Evolutionary conservation across 805 yeast species (phyloP).

Genomic region (Diddensiella santjacobensis): DNA sequence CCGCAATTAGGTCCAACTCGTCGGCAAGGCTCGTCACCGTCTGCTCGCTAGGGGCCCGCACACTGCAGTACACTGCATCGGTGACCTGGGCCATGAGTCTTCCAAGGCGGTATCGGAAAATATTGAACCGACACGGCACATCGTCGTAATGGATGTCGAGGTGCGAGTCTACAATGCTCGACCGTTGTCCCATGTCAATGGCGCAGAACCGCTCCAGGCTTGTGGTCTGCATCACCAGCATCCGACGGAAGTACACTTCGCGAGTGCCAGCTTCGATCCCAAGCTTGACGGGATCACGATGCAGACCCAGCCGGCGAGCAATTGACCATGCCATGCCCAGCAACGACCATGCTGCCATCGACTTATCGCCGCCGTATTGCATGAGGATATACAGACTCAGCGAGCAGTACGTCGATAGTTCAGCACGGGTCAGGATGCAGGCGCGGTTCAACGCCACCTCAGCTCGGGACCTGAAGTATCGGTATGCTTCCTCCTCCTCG

Average conservation of each 20-base stretch:
- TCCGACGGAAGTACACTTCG: neutral
- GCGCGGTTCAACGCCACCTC: neutral
- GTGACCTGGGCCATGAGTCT: neutral
- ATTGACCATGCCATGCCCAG: slow-evolving; percentile 16
- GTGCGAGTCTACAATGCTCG: neutral
- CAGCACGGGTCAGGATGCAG: neutral
- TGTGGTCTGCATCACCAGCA: neutral
- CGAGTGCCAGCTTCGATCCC: neutral
- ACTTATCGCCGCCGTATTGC: neutral
- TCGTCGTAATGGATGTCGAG: neutral
- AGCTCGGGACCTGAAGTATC: neutral
- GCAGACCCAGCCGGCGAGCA: slow-evolving; percentile 15
- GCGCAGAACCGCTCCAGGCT: slow-evolving; percentile 3
- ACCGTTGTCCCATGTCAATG: neutral
- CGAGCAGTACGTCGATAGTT: neutral
- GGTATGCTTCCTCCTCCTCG: neutral
- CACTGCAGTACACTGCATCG: slow-evolving; percentile 1
- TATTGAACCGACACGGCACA: neutral
- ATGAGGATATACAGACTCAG: neutral
- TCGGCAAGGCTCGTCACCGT: neutral
- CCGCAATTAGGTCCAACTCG: neutral
- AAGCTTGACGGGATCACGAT: slow-evolving; percentile 12
- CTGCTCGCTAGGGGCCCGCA: neutral
- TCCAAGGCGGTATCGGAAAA: neutral
- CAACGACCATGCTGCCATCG: slow-evolving; percentile 11